A percentile compares a stretch with the other conserved stretches of the same genome.
Evolutionary conservation across 163 green algal genomes (phyloP).

Genomic region (Coccomyxa subellipsoidea): DNA sequence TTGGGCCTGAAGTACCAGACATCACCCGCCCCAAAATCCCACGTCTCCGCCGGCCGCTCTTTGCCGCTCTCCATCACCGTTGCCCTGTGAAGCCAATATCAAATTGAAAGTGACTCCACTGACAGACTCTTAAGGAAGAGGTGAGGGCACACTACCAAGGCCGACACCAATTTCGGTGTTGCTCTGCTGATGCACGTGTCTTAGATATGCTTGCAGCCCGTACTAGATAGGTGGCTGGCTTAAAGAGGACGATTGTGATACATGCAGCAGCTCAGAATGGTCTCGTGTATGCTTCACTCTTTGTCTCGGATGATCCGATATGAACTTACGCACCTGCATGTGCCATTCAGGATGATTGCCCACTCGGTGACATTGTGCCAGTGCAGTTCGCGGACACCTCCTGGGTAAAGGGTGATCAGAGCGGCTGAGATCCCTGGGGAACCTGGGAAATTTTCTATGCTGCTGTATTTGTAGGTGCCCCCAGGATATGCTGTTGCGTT

Average conservation of each 20-base stretch:
- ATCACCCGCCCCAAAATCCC: not conserved
- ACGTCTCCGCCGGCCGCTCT: not conserved
- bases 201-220: too few species aligned
- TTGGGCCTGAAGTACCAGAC: constrained; percentile 4
- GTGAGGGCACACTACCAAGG: too few species aligned
- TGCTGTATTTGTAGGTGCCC: not conserved
- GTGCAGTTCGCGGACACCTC: not conserved
- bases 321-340: not conserved
- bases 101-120: too few species aligned
- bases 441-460: not conserved
- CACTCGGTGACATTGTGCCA: not conserved
- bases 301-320: too few species aligned
- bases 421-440: not conserved
- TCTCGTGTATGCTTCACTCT: too few species aligned
- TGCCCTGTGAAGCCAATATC: too few species aligned
- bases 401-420: not conserved
- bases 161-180: too few species aligned
- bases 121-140: too few species aligned
- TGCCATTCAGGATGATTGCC: not conserved
- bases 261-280: too few species aligned
- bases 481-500: not conserved
- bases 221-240: too few species aligned
- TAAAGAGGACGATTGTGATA: too few species aligned
- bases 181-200: too few species aligned
- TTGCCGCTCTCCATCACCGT: not conserved